Evolutionary conservation across 2,329 filamentous ascomycete species (phyloP).

Genomic region (Neophaeococcomyces aloes): DNA sequence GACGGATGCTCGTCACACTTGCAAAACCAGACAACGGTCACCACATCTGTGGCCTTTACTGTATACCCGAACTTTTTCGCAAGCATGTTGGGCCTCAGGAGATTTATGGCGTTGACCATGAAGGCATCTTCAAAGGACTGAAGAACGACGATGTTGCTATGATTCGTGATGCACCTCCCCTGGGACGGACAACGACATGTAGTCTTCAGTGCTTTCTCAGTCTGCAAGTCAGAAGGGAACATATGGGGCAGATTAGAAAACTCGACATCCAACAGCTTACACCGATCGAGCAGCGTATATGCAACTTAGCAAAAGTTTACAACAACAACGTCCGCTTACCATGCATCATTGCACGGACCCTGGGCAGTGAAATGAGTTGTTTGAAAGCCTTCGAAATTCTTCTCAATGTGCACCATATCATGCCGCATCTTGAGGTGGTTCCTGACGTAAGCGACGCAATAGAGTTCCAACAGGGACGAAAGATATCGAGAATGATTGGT

Average conservation of each 20-base stretch:
- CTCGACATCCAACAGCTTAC: background rate
- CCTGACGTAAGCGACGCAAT: background rate
- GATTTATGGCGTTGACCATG: conserved; percentile 1
- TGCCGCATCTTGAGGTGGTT: background rate
- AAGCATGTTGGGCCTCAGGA: background rate
- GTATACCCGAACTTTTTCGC: conserved; percentile 6
- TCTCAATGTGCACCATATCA: conserved; percentile 4
- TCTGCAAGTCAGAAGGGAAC: background rate
- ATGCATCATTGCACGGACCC: conserved; percentile 16
- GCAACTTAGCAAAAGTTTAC: conserved; percentile 10
- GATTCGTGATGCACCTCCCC: background rate
- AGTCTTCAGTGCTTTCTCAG: background rate
- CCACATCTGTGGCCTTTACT: conserved; percentile 21
- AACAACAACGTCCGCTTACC: conserved; percentile 16
- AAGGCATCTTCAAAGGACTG: background rate
- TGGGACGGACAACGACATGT: background rate
- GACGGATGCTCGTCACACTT: conserved; percentile 10
- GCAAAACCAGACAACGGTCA: background rate
- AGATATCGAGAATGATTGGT: background rate
- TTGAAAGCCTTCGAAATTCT: conserved; percentile 16
- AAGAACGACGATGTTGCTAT: background rate
- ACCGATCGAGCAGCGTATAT: background rate
- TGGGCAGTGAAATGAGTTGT: conserved; percentile 14
- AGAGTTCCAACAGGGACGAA: conserved; percentile 1
- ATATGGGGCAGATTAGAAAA: too few species aligned